Evolutionary conservation across 169 alveolate species (phyloP).

Genomic region (Babesia bovis): DNA sequence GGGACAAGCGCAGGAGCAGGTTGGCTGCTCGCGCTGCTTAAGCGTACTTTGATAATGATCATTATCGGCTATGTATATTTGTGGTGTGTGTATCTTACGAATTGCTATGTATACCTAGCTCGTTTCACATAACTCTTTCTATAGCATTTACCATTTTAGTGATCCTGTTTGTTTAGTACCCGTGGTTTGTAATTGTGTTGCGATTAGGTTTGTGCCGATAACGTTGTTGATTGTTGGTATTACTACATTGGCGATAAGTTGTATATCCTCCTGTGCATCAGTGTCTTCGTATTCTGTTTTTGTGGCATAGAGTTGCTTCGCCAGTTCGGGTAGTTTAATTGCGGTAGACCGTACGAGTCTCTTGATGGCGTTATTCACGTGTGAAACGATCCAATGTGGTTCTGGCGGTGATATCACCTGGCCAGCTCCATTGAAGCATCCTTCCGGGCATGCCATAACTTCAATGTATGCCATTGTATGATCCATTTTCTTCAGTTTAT

Average conservation of each 20-base stretch:
- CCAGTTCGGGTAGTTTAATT: background rate
- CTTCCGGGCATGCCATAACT: conserved; percentile 93
- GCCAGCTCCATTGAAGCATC: conserved; percentile 93
- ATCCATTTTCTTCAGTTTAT: conserved; percentile 18
- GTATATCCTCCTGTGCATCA: conserved; percentile 3
- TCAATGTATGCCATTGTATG: conserved; percentile 77
- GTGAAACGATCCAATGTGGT: background rate
- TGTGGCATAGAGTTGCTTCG: conserved; percentile 1
- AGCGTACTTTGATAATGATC: conserved; percentile 18
- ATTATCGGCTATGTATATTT: conserved; percentile 16
- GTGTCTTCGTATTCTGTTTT: conserved; percentile 1
- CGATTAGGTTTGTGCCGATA: conserved; percentile 2
- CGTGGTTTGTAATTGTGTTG: background rate
- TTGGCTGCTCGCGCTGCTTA: conserved; percentile 53
- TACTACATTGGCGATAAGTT: conserved; percentile 4
- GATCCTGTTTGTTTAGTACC: background rate
- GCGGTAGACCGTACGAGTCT: background rate
- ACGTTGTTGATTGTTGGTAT: conserved; percentile 19
- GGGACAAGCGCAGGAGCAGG: conserved; percentile 75
- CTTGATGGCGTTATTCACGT: background rate
- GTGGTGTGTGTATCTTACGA: too few species aligned
- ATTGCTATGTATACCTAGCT: background rate
- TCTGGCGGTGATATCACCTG: conserved; percentile 55
- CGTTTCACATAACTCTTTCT: background rate
- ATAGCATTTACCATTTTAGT: conserved; percentile 33